Percentiles rank a stretch among this genome's conserved stretches.
Evolutionary conservation across 768 basidiomycete genomes (phyloP).

Genomic region (Leccinum barrowsii): DNA sequence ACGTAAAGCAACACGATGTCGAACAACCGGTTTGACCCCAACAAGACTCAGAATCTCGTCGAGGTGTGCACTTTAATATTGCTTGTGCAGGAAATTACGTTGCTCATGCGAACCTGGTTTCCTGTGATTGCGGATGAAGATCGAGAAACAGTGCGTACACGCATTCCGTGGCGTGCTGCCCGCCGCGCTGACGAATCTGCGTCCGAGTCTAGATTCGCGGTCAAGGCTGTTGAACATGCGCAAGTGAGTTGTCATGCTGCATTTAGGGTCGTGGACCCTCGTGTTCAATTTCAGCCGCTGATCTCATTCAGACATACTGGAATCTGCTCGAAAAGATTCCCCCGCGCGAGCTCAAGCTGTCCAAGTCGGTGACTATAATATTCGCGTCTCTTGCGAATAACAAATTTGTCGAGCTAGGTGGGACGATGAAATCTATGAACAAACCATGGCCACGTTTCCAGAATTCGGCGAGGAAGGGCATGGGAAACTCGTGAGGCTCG

Average conservation of each 20-base stretch:
- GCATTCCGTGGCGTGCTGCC: background rate
- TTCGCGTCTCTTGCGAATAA: slow-evolving; percentile 10
- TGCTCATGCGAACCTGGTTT: slow-evolving; percentile 11
- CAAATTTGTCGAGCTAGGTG: slow-evolving; percentile 42
- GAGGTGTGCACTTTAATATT: slow-evolving; percentile 54
- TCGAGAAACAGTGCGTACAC: slow-evolving; percentile 86
- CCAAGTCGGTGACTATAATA: slow-evolving; percentile 53
- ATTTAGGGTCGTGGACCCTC: slow-evolving; percentile 1
- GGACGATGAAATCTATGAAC: slow-evolving; percentile 89
- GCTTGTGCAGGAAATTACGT: slow-evolving; percentile 16
- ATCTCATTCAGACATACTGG: slow-evolving; percentile 77
- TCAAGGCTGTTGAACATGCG: slow-evolving; percentile 94
- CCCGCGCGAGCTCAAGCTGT: slow-evolving; percentile 74
- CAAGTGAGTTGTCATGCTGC: slow-evolving; percentile 55
- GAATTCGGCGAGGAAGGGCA: slow-evolving; percentile 57
- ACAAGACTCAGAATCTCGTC: slow-evolving; percentile 86
- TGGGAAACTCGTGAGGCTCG: slow-evolving; percentile 51
- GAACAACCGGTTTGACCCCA: slow-evolving; percentile 68
- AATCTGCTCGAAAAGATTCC: slow-evolving; percentile 80
- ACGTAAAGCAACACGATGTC: slow-evolving; percentile 40
- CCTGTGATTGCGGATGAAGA: slow-evolving; percentile 43
- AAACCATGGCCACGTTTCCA: slow-evolving; percentile 76
- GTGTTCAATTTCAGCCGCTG: slow-evolving; percentile 7
- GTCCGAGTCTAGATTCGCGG: slow-evolving; percentile 35
- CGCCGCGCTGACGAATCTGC: slow-evolving; percentile 11